A percentile compares a stretch with the other conserved stretches of the same genome.
Evolutionary conservation across 1,139 yeast genomes (phyloP).

Genomic region (Pneumocystis carinii): DNA sequence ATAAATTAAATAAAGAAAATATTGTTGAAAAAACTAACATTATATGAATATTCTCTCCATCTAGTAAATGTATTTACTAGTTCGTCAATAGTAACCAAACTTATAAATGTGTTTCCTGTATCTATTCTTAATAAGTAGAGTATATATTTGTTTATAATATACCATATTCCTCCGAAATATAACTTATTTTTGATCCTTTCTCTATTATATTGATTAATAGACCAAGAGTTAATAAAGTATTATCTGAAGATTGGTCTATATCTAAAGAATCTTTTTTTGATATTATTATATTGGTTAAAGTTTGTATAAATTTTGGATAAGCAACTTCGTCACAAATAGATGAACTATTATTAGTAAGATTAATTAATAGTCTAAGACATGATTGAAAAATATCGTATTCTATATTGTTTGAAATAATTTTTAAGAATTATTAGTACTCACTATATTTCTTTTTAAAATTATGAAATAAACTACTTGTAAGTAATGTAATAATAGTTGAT

Average conservation of each 20-base stretch:
- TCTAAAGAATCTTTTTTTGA: not conserved
- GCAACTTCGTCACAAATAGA: not conserved
- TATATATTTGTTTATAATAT: not conserved
- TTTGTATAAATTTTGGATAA: not conserved
- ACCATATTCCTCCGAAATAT: not conserved
- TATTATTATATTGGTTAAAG: not conserved
- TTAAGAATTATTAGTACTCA: not conserved
- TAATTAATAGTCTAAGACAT: not conserved
- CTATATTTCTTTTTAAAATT: not conserved
- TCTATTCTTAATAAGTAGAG: not conserved
- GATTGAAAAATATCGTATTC: not conserved
- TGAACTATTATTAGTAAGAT: not conserved
- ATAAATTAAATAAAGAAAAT: not conserved
- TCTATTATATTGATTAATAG: not conserved
- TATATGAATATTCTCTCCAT: not conserved
- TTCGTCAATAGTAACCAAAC: not conserved
- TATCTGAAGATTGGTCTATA: not conserved
- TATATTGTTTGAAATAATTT: not conserved
- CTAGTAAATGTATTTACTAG: not conserved
- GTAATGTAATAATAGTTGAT: not conserved
- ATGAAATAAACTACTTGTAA: not conserved
- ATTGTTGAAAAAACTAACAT: not conserved
- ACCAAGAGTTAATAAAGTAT: not conserved
- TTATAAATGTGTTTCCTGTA: not conserved
- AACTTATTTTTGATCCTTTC: not conserved